Conservation (phyloP, 352 stramenopile genomes). For the Peronospora tabacina region DNA sequence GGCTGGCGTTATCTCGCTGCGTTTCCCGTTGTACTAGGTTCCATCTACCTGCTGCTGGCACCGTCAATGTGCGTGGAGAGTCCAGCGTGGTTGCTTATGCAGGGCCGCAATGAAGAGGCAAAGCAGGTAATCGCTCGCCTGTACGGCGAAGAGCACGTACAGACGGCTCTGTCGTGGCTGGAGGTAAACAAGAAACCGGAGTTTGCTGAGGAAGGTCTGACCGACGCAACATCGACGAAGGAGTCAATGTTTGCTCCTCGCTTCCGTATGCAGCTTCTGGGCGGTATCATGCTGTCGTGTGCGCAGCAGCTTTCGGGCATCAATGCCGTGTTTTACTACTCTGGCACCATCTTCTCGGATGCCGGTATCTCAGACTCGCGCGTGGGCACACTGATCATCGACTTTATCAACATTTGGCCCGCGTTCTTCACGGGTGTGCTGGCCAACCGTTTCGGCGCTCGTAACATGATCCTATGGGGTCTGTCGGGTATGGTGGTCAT, state of each 20-base stretch:
- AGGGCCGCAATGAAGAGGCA: slow-evolving; percentile 26
- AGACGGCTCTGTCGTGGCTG: slow-evolving; percentile 22
- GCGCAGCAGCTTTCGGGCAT: slow-evolving; percentile 22
- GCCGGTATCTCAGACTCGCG: slow-evolving; percentile 25
- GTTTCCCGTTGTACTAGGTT: slow-evolving; percentile 15
- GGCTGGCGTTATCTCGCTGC: slow-evolving; percentile 22
- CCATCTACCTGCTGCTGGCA: slow-evolving; percentile 16
- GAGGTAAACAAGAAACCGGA: slow-evolving; percentile 13
- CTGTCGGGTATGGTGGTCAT: slow-evolving; percentile 18
- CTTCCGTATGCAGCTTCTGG: slow-evolving; percentile 41
- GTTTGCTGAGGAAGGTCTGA: slow-evolving; percentile 12
- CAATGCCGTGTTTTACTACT: slow-evolving; percentile 25
- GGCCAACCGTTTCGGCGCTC: slow-evolving; percentile 37
- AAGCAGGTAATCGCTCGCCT: slow-evolving; percentile 24
- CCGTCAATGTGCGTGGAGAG: slow-evolving; percentile 23
- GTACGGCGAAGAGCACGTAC: slow-evolving; percentile 28
- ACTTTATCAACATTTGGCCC: slow-evolving; percentile 27
- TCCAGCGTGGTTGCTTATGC: slow-evolving; percentile 35
- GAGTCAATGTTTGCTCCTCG: slow-evolving; percentile 34
- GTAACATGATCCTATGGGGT: slow-evolving; percentile 39
- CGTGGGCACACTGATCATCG: slow-evolving; percentile 21
- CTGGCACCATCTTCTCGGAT: slow-evolving; percentile 21
- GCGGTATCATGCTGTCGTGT: slow-evolving; percentile 36
- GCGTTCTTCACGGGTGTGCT: slow-evolving; percentile 23
- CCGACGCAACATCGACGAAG: slow-evolving; percentile 11